A percentile compares a stretch with the other conserved stretches of the same genome.
These are phyloP conservation scores for Saccharomyces hybrid DNA, from an alignment of 1,139 yeast species.

Conservation along the genomic window DNA sequence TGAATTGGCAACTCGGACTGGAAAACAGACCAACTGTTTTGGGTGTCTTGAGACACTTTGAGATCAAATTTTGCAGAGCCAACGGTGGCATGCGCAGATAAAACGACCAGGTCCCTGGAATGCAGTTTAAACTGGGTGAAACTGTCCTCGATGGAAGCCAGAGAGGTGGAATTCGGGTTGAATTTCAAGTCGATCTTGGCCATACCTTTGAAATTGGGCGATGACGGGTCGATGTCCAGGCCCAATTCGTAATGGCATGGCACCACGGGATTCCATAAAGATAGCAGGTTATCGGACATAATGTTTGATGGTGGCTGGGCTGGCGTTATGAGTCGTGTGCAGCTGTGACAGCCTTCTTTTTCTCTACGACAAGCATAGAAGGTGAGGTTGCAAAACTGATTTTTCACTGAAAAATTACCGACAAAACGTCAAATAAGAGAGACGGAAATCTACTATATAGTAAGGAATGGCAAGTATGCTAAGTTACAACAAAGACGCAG, in stretches of 20 bases:
- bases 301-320: neutral
- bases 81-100: constrained; percentile 15
- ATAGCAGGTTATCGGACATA: constrained; percentile 6
- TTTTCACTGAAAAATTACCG: neutral
- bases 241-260: constrained; percentile 42
- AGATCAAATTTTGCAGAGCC: constrained; percentile 21
- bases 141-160: constrained; percentile 19
- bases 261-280: constrained; percentile 16
- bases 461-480: neutral
- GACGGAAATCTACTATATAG: neutral
- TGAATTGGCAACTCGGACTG: constrained; percentile 4
- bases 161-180: constrained; percentile 16
- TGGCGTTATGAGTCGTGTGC: neutral
- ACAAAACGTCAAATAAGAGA: neutral
- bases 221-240: constrained; percentile 41
- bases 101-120: constrained; percentile 38
- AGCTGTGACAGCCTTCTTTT: neutral
- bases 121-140: constrained; percentile 33
- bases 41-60: constrained; percentile 37
- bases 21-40: constrained; percentile 34
- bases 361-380: neutral
- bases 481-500: neutral
- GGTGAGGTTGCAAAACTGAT: neutral
- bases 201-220: constrained; percentile 49
- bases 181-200: constrained; percentile 33